Percentiles rank a stretch among this genome's conserved stretches.
Evolutionary conservation across 371 early-diverging fungal species (phyloP).

Genomic region (Syncephalastrum racemosum): DNA sequence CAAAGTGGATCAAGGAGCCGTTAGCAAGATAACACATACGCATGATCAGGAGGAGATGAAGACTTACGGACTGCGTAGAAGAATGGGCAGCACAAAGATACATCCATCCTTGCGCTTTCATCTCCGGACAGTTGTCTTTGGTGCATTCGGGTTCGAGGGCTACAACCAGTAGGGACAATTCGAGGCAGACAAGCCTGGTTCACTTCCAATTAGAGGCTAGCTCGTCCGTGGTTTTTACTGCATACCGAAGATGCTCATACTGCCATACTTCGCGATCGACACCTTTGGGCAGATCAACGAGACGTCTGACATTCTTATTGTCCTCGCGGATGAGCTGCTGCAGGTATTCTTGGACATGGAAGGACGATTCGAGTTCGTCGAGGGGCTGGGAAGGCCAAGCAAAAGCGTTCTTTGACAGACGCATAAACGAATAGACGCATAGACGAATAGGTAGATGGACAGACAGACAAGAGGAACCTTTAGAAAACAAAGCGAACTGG

Average conservation of each 20-base stretch:
- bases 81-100: slow-evolving; percentile 94
- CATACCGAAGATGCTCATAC: slow-evolving; percentile 83
- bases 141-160: slow-evolving; percentile 82
- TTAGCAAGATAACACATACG: background rate
- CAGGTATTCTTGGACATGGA: slow-evolving; percentile 83
- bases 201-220: slow-evolving; percentile 52
- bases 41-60: background rate
- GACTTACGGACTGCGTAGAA: slow-evolving; percentile 70
- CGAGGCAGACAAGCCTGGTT: slow-evolving; percentile 77
- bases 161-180: slow-evolving; percentile 77
- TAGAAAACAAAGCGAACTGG: no score
- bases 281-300: slow-evolving; percentile 68
- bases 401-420: slow-evolving; percentile 43
- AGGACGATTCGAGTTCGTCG: slow-evolving; percentile 71
- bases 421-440: no score
- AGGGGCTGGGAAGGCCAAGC: slow-evolving; percentile 57
- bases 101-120: slow-evolving; percentile 91
- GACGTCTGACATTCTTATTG: slow-evolving; percentile 56
- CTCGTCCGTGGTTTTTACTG: slow-evolving; percentile 17
- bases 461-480: no score
- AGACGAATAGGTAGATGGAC: no score
- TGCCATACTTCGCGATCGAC: slow-evolving; percentile 82
- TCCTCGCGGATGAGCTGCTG: slow-evolving; percentile 73
- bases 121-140: slow-evolving; percentile 79
- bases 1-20: background rate